These are phyloP conservation scores for Exophiala alcalophila DNA, from an alignment of 2,329 filamentous ascomycete genomes.

Conservation along the genomic window DNA sequence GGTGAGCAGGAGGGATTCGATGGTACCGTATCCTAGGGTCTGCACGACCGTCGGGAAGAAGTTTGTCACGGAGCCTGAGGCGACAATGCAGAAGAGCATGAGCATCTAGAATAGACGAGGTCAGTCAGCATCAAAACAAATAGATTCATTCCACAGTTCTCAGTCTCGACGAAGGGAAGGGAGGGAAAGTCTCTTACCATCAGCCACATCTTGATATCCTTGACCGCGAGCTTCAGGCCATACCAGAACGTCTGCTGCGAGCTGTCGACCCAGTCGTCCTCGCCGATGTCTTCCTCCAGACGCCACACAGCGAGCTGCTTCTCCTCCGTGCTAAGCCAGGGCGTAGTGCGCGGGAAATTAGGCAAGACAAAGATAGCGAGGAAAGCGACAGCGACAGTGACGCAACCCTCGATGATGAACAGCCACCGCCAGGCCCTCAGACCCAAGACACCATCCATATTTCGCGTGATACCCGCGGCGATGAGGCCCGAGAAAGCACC, in stretches of 20 bases:
- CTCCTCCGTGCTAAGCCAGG: conserved; percentile 59
- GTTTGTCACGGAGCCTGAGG: conserved; percentile 60
- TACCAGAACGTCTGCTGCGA: conserved; percentile 46
- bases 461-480: conserved; percentile 62
- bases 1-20: conserved; percentile 46
- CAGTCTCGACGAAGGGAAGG: background rate
- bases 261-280: conserved; percentile 60
- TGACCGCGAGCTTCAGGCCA: conserved; percentile 52
- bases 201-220: conserved; percentile 60
- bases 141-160: too few species aligned
- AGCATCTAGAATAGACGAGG: conserved; percentile 42
- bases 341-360: conserved; percentile 62
- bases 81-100: conserved; percentile 48
- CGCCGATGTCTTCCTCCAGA: conserved; percentile 62
- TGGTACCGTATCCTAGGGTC: conserved; percentile 66
- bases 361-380: conserved; percentile 55
- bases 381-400: conserved; percentile 43
- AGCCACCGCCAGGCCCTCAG: conserved; percentile 61
- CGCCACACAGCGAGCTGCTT: conserved; percentile 58
- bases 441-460: conserved; percentile 53
- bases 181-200: conserved; percentile 42
- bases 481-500: conserved; percentile 69
- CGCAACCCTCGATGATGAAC: conserved; percentile 56
- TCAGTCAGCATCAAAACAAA: background rate
- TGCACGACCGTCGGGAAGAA: conserved; percentile 70